Conservation (phyloP, 176 grass and related monocot genomes). For the Calamus simplicifolius region DNA sequence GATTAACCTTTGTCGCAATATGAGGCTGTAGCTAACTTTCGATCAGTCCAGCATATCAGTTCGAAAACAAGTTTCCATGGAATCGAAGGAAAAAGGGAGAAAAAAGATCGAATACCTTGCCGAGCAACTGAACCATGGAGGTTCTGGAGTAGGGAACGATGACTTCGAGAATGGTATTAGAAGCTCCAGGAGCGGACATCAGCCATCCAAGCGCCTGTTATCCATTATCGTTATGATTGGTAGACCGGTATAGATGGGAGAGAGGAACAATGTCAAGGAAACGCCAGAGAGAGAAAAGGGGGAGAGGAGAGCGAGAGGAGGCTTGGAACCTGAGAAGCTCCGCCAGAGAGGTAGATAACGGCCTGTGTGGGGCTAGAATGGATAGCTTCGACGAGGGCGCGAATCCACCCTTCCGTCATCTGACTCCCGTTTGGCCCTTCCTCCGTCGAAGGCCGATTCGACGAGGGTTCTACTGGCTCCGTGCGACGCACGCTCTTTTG, state of each 20-base stretch:
- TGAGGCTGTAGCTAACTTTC: too few relatives aligned
- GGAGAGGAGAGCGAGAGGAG: not conserved
- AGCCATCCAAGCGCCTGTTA: conserved; percentile 80
- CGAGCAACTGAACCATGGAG: conserved; percentile 77
- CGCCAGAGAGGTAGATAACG: conserved; percentile 92
- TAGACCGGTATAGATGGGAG: conserved; percentile 1
- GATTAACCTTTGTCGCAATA: too few relatives aligned
- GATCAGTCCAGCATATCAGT: too few relatives aligned
- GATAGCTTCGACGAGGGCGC: conserved; percentile 57
- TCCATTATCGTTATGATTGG: not conserved
- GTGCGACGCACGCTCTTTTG: too few relatives aligned
- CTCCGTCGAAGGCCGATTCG: too few relatives aligned
- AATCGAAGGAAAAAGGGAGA: not conserved
- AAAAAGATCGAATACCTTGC: conserved; percentile 39
- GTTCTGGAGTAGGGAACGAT: conserved; percentile 74
- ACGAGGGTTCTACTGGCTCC: too few relatives aligned
- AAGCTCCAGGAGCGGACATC: conserved; percentile 71
- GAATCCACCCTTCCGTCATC: conserved; percentile 68
- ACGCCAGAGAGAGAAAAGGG: not conserved
- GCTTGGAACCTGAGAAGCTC: conserved; percentile 61
- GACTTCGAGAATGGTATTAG: conserved; percentile 76
- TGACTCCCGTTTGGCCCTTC: not conserved
- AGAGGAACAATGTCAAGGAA: not conserved
- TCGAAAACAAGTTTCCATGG: not conserved
- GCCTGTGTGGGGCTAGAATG: conserved; percentile 55